A percentile compares a stretch with the other conserved stretches of the same genome.
Conservation (phyloP, 1,284 basidiomycete species). For the Somion occarium region DNA sequence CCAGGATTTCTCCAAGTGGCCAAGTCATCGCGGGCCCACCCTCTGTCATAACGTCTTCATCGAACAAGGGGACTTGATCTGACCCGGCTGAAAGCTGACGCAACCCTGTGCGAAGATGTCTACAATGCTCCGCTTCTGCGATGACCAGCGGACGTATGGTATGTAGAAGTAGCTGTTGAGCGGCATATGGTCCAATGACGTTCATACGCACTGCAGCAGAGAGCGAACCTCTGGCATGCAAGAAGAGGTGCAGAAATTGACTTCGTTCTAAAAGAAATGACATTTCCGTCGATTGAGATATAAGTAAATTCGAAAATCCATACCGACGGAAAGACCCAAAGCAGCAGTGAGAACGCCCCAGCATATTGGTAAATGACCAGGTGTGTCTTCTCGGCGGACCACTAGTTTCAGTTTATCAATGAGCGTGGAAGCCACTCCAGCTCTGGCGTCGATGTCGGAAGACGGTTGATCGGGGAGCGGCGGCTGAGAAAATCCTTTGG, state of each 20-base stretch:
- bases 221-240: slow-evolving; percentile 86
- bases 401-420: slow-evolving; percentile 65
- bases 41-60: slow-evolving; percentile 14
- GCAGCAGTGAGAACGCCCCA: slow-evolving; percentile 85
- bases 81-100: slow-evolving; percentile 14
- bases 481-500: slow-evolving; percentile 72
- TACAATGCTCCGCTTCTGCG: slow-evolving; percentile 40
- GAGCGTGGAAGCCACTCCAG: slow-evolving; percentile 27
- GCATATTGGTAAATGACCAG: slow-evolving; percentile 86
- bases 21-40: slow-evolving; percentile 83
- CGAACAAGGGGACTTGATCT: slow-evolving; percentile 4
- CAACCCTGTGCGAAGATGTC: slow-evolving; percentile 40
- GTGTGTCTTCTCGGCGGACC: slow-evolving; percentile 58
- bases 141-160: slow-evolving; percentile 64
- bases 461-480: slow-evolving; percentile 36
- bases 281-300: neutral
- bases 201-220: slow-evolving; percentile 93
- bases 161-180: slow-evolving; percentile 85
- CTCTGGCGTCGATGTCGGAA: slow-evolving; percentile 7
- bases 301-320: slow-evolving; percentile 20
- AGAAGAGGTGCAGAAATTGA: slow-evolving; percentile 86
- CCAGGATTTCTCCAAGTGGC: slow-evolving; percentile 94
- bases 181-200: slow-evolving; percentile 86
- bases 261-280: slow-evolving; percentile 49
- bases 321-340: slow-evolving; percentile 72